Evolutionary conservation across 306 rosid genomes (phyloP).

Genomic region (Crotalaria pallida): DNA sequence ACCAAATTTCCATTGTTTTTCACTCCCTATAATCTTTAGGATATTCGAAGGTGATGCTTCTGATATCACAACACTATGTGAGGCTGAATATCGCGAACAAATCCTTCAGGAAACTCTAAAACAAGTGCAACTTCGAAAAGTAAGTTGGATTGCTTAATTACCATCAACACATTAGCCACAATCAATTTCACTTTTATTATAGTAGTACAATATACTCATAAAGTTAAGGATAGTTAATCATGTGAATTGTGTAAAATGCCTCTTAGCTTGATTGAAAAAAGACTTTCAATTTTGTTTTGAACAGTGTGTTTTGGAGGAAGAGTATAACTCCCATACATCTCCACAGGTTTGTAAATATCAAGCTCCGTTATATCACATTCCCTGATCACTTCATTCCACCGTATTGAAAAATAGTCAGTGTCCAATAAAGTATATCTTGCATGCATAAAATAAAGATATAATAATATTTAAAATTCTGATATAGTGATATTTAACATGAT

Average conservation of each 20-base stretch:
- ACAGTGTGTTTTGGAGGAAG: conserved; percentile 39
- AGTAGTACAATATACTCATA: neutral
- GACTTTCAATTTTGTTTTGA: neutral
- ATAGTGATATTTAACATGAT: too few species aligned
- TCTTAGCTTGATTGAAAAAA: neutral
- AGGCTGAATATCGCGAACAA: conserved; percentile 42
- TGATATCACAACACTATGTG: conserved; percentile 42
- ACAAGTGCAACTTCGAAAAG: conserved; percentile 42
- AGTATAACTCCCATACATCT: conserved; percentile 19
- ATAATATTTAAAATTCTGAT: too few species aligned
- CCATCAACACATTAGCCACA: neutral
- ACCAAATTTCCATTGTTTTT: neutral
- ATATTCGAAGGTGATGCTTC: conserved; percentile 56
- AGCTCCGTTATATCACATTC: neutral
- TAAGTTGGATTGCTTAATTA: neutral
- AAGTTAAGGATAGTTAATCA: neutral
- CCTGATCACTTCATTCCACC: neutral
- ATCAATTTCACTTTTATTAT: neutral
- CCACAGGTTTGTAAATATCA: conserved; percentile 27
- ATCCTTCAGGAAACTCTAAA: conserved; percentile 47
- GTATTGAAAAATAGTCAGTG: neutral
- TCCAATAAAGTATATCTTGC: neutral
- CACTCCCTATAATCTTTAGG: conserved; percentile 23
- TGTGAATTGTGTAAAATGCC: neutral
- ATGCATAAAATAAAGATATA: neutral